Percentiles rank a stretch among this genome's conserved stretches.
Conservation (phyloP, 1,139 yeast species). For the Geotrichum fermentans region DNA sequence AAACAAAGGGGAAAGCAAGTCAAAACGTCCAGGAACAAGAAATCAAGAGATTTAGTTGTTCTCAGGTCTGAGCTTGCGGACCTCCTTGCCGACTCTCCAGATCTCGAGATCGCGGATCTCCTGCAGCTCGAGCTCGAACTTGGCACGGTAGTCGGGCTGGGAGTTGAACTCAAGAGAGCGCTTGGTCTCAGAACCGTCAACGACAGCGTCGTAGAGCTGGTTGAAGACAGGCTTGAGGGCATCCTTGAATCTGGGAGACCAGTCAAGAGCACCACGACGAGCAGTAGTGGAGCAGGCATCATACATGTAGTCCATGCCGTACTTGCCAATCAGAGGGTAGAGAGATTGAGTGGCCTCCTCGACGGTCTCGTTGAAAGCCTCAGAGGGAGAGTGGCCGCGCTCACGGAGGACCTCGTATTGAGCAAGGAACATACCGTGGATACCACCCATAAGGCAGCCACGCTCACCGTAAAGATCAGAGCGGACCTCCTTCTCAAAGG, state of each 20-base stretch:
- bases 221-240: conserved; percentile 98
- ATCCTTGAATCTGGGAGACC: conserved; percentile 98
- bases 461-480: conserved; percentile 99
- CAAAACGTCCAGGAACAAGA: background rate
- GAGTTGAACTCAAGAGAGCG: conserved; percentile 98
- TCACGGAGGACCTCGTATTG: conserved; percentile 99
- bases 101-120: conserved; percentile 95
- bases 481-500: conserved; percentile 98
- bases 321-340: conserved; percentile 97
- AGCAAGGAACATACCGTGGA: conserved; percentile 99
- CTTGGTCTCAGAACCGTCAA: conserved; percentile 95
- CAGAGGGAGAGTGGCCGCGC: conserved; percentile 99
- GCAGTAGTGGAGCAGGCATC: conserved; percentile 99
- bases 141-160: conserved; percentile 94
- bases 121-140: conserved; percentile 88
- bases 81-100: conserved; percentile 99
- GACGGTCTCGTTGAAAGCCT: conserved; percentile 99
- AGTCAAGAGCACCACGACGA: conserved; percentile 99
- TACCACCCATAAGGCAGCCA: conserved; percentile 99
- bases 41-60: conserved; percentile 56
- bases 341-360: conserved; percentile 99
- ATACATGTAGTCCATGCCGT: conserved; percentile 99
- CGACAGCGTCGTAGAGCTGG: conserved; percentile 91
- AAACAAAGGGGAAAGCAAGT: background rate
- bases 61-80: conserved; percentile 98